Base-by-base conservation (phyloP, 108 stramenopile species). In the Cyclostephanos tholiformis region DNA sequence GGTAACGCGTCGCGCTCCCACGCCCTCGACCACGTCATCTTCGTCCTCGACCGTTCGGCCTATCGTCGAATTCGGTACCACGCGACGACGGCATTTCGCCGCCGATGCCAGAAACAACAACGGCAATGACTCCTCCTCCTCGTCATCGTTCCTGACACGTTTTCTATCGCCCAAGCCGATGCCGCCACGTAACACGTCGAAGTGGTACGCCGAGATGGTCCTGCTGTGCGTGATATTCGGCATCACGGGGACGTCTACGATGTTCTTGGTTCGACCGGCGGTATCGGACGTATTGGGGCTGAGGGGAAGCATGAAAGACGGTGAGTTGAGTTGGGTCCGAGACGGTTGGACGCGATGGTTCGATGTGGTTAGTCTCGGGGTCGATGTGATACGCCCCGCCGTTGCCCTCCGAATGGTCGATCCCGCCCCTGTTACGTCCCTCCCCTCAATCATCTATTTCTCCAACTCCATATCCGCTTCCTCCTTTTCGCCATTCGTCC, bases 171-270 rank as follows among this genome's bases (percentile, higher is more conserved):
- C 89, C 2, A 91, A 93, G 62, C 72, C 74, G 16, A 95, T 95
- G 84, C 94, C 94, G 14, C 77, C 82, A n/a, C 67, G 87, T 29
- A 65, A 79, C 30, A 90, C 91, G 2, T 62, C 80, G 1, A 77
- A 72, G 60, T 89, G 89, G 94, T 91, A 92, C 56, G 71, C 87
- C 20, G 95, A 95, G 77, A 89, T 95, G 87, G 66, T 74, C 7
- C 71, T 91, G 17, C 64, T 95, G 4, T 95, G 92, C 59, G 91
- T 91, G 7, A 90, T 95, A 0, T 95, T 95, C 85, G 95, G 82
- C 0, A 91, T 92, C 29, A 95, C 95, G 0, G 95, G 95, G 4
- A 80, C 89, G 4, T 87, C 88, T 0, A 95, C 95, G 27, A 95
- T 95, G 95, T 75, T 95, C 10, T 62, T 95, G 67, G 93, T 92